Conservation (phyloP, 257 asterid genomes). For the Nicotiana obtusifolia region DNA sequence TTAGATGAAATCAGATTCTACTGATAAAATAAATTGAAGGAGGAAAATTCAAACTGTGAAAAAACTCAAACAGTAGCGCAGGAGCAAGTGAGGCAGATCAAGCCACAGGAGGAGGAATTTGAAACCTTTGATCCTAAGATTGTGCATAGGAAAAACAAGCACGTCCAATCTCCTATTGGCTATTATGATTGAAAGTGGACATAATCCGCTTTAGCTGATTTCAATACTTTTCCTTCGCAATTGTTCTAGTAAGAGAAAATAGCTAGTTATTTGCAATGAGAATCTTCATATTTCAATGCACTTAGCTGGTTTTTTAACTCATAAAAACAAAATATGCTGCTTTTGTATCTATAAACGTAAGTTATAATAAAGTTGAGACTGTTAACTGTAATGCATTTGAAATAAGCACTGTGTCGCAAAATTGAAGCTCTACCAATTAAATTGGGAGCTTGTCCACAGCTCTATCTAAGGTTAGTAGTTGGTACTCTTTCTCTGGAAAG, state of each 20-base stretch:
- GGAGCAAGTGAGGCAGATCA: slow-evolving; percentile 96
- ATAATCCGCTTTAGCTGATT: background rate
- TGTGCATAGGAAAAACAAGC: slow-evolving; percentile 97
- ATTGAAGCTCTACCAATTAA: background rate
- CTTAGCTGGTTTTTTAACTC: background rate
- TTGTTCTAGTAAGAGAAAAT: background rate
- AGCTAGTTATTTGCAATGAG: background rate
- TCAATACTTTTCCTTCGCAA: background rate
- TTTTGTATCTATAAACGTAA: background rate
- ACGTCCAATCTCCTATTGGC: slow-evolving; percentile 11
- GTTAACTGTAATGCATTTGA: background rate
- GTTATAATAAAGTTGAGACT: background rate
- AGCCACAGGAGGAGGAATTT: slow-evolving; percentile 96
- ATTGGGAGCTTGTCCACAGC: background rate
- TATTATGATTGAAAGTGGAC: slow-evolving; percentile 4
- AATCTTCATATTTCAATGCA: background rate
- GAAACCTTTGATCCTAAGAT: slow-evolving; percentile 92
- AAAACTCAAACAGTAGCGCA: background rate
- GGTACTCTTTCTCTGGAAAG: background rate
- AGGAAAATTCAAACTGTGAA: too few relatives aligned
- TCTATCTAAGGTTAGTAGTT: background rate
- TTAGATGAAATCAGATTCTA: too few relatives aligned
- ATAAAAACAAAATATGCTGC: background rate
- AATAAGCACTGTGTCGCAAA: background rate
- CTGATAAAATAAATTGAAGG: too few relatives aligned